Base-by-base conservation (phyloP, 345 rosid species). In the Bretschneidera sinensis region DNA sequence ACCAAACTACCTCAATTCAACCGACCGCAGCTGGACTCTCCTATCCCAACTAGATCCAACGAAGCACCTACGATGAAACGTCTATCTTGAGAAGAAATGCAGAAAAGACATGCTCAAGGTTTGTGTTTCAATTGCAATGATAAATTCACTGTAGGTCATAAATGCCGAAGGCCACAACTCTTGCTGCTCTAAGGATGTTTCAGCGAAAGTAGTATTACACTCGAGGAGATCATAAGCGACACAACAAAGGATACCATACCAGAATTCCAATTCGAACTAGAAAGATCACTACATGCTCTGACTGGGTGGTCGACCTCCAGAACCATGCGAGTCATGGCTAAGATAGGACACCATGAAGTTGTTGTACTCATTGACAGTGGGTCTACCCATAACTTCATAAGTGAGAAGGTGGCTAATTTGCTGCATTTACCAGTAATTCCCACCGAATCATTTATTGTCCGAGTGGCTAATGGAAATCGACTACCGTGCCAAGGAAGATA, bases 61-160 rank as follows among this genome's bases (percentile, higher is more conserved):
- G 35, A 21, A 59, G 20, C 2, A 47, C 9, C 17, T 45, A 6
- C 8, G 17, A 5, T 59, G 35, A 47, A 24, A 59, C 1, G n/a
- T 25, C n/a, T n/a, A n/a, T n/a, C n/a, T n/a, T n/a, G n/a, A n/a
- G n/a, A n/a, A n/a, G n/a, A n/a, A n/a, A n/a, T n/a, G n/a, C n/a
- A n/a, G n/a, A n/a, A n/a, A n/a, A n/a, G n/a, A n/a, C n/a, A n/a
- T n/a, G n/a, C n/a, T 19, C 9, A 48, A 23, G 54, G 54, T 6
- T 48, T 59, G 7, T 59, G 63, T 14, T 59, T 45, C 2, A 59
- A 59, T 9, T 47, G 17, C 22, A 9, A 59, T n/a, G 63, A 45
- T 0, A 45, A 59, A 17, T 59, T 59, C 16, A n/a, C 22, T 1
- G 0, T 9, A 0, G 22, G 53, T 9, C 39, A 45, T 24, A 59